A percentile compares a stretch with the other conserved stretches of the same genome.
phyloP scores from a whole-genome alignment of 352 stramenopile genomes.

The Globisporangium rhizosaccharum region DNA sequence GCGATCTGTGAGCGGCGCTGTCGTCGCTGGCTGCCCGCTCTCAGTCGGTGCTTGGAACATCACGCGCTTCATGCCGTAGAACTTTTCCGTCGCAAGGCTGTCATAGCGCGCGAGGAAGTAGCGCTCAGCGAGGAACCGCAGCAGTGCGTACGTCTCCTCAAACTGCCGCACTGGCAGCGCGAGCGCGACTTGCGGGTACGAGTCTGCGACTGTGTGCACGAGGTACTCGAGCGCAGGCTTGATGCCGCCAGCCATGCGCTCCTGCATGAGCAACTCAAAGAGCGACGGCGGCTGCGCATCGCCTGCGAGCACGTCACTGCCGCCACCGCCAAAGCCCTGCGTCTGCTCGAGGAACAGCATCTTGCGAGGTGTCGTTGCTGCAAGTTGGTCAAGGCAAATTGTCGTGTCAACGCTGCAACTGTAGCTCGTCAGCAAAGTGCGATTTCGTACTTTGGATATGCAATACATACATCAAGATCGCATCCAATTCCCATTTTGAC shows the following conservation, averaged over 20 bases:
- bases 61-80: constrained; percentile 85
- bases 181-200: constrained; percentile 58
- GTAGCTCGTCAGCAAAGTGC: too few species aligned
- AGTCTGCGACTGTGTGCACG: constrained; percentile 61
- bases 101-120: constrained; percentile 80
- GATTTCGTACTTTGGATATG: too few species aligned
- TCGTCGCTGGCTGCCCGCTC: constrained; percentile 13
- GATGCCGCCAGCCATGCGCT: constrained; percentile 71
- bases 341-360: constrained; percentile 84
- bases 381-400: background rate
- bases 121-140: constrained; percentile 49
- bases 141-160: constrained; percentile 74
- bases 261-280: constrained; percentile 86
- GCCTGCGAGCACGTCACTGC: constrained; percentile 2
- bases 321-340: constrained; percentile 45
- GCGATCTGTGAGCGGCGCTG: constrained; percentile 31
- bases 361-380: background rate
- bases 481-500: too few species aligned
- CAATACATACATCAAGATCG: too few species aligned
- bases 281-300: constrained; percentile 45
- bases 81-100: constrained; percentile 73
- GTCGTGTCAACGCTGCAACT: background rate
- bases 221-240: constrained; percentile 77
- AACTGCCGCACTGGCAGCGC: constrained; percentile 54
- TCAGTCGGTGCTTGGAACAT: constrained; percentile 20